Evolutionary conservation across 2,329 filamentous ascomycete genomes (phyloP), one percentile per base, ranked within the genome.

Genomic region (Beauveria scarabaeidicola): DNA sequence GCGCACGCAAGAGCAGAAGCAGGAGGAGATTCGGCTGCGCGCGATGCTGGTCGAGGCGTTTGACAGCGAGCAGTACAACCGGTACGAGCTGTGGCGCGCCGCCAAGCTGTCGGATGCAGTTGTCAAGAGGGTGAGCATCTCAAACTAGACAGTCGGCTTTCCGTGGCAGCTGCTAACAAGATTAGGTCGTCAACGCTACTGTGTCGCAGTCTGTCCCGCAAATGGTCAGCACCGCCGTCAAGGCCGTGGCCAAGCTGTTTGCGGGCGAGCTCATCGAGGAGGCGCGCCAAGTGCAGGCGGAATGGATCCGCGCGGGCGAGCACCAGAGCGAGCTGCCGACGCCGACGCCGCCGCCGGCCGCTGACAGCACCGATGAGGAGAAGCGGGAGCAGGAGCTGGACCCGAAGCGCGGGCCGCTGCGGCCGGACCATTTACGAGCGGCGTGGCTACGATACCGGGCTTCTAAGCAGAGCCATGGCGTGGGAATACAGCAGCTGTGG

Each of bases 131-230:
- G 84, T 86, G 75, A 61, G 81, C 71, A 21, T 15, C 2, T 2
- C 32, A 36, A 15, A 36, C 32, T 6, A 6, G 13, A 36, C 11
- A 15, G 5, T 15, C 11, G 13, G 11, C 2, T 5, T 15, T 11
- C 13, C n/a, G 6, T 44, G 6, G 8, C 52, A 23, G 23, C 8
- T 1, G 21, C 41, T 43, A 51, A 50, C 17, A 32, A 40, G 10
- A 19, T 21, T 62, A 86, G 81, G 82, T 92, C 62, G 86, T 91
- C 69, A 93, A 92, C 68, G 87, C 89, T 61, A 90, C 89, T 1
- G 86, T 91, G 9, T 90, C 87, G 0, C 89, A 92, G 69, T 91
- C 87, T 1, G 89, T 90, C 0, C 87, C 88, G 0, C 79, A 82
- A 21, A 87, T 83, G 65, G 87, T 91, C 53, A 86, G 89, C 62